A percentile compares a stretch with the other conserved stretches of the same genome.
Evolutionary conservation across 768 basidiomycete species (phyloP).

Genomic region (Mycena indigotica): DNA sequence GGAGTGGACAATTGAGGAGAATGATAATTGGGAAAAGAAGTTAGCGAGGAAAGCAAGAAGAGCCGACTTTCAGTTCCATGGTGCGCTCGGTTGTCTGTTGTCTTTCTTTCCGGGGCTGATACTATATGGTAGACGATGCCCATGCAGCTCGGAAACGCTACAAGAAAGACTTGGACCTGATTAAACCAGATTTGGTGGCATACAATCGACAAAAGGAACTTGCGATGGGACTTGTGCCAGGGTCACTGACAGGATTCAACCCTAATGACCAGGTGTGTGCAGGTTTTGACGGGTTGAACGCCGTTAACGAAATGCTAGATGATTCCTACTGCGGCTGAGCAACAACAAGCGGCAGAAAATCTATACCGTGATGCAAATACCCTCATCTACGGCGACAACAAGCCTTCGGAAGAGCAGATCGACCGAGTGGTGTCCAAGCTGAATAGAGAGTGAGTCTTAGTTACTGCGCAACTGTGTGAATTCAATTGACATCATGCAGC

Average conservation of each 20-base stretch:
- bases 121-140: constrained; percentile 78
- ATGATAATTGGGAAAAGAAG: constrained; percentile 96
- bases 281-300: neutral
- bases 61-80: constrained; percentile 90
- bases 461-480: neutral
- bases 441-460: constrained; percentile 79
- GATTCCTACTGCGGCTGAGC: constrained; percentile 58
- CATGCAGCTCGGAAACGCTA: constrained; percentile 88
- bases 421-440: constrained; percentile 90
- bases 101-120: too few relatives aligned
- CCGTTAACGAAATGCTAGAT: constrained; percentile 37
- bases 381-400: constrained; percentile 91
- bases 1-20: constrained; percentile 95
- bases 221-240: constrained; percentile 72
- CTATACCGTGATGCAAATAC: constrained; percentile 94
- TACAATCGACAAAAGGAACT: constrained; percentile 92
- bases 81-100: constrained; percentile 50
- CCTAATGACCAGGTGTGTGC: constrained; percentile 46
- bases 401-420: constrained; percentile 93
- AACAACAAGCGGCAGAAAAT: constrained; percentile 72
- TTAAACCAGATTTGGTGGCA: constrained; percentile 83
- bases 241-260: constrained; percentile 67
- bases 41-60: constrained; percentile 77
- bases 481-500: constrained; percentile 41
- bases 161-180: constrained; percentile 85